Percentiles rank a stretch among this genome's conserved stretches.
Evolutionary conservation across 225 moss, liverwort and hornwort genomes (phyloP).

Genomic region (Bryum argenteum): DNA sequence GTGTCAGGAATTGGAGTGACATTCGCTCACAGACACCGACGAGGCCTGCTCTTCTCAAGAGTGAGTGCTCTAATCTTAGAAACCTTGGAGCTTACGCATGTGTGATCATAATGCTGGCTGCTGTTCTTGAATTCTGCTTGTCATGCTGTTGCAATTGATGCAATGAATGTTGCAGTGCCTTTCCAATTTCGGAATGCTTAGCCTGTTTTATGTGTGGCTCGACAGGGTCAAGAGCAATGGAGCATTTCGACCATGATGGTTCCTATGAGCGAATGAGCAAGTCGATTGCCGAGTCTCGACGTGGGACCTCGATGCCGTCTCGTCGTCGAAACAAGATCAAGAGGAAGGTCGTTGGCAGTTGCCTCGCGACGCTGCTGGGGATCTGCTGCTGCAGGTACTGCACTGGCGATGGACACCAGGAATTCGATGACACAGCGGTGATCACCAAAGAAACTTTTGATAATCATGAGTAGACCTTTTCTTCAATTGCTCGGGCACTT

Average conservation of each 20-base stretch:
- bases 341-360: constrained; percentile 37
- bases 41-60: constrained; percentile 7
- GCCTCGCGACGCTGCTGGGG: constrained; percentile 25
- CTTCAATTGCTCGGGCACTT: not conserved
- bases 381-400: constrained; percentile 34
- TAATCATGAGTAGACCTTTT: not conserved
- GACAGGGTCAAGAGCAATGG: constrained; percentile 20
- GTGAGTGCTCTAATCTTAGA: constrained; percentile 3
- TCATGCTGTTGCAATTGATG: not conserved
- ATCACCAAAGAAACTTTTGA: constrained; percentile 18
- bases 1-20: constrained; percentile 31
- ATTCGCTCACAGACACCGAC: constrained; percentile 22
- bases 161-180: not conserved
- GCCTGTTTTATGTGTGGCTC: too few relatives aligned
- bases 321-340: constrained; percentile 34
- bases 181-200: not conserved
- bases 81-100: constrained; percentile 14
- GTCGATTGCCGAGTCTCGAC: constrained; percentile 30
- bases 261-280: constrained; percentile 30
- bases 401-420: not conserved
- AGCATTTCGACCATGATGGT: constrained; percentile 19
- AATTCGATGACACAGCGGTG: constrained; percentile 9
- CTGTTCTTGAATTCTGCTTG: not conserved
- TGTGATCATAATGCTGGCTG: constrained; percentile 11
- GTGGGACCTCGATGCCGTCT: constrained; percentile 28